These are phyloP conservation scores for Mucor saturninus DNA, from an alignment of 371 early-diverging fungal genomes.

Conservation along the genomic window DNA sequence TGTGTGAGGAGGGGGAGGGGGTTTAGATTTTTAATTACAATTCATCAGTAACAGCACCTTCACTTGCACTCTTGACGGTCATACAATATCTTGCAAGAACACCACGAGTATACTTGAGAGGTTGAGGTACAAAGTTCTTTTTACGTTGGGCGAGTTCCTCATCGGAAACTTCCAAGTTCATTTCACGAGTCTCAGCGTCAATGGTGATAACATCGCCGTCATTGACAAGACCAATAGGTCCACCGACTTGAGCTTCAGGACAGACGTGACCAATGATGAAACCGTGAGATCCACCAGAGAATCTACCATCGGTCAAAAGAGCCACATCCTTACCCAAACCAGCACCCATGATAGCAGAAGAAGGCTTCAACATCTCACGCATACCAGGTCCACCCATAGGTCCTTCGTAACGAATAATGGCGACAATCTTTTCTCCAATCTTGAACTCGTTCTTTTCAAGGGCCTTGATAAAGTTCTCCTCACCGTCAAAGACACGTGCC, in stretches of 20 bases:
- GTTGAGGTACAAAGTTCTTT: conserved; percentile 74
- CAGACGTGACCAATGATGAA: conserved; percentile 98
- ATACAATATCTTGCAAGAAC: conserved; percentile 90
- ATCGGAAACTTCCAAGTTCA: conserved; percentile 78
- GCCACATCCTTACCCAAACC: conserved; percentile 97
- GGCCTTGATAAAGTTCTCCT: conserved; percentile 87
- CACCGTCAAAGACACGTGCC: conserved; percentile 91
- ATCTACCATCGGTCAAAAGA: conserved; percentile 95
- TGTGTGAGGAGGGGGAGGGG: not conserved
- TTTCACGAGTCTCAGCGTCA: conserved; percentile 78
- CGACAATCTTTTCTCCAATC: conserved; percentile 82
- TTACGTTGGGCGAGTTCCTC: conserved; percentile 77
- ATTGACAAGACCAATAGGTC: conserved; percentile 89
- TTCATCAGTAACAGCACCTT: conserved; percentile 89
- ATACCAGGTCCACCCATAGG: conserved; percentile 94
- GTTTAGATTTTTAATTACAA: conserved; percentile 18
- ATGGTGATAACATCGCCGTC: conserved; percentile 90
- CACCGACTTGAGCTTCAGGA: conserved; percentile 97
- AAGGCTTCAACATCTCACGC: conserved; percentile 91
- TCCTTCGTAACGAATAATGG: conserved; percentile 86
- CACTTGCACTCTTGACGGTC: conserved; percentile 81
- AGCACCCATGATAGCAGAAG: conserved; percentile 97
- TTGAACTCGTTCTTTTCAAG: conserved; percentile 70
- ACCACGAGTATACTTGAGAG: conserved; percentile 87
- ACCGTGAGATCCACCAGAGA: conserved; percentile 97